Evolutionary conservation across 1,284 basidiomycete species (phyloP).

Genomic region (Amylostereum areolatum): DNA sequence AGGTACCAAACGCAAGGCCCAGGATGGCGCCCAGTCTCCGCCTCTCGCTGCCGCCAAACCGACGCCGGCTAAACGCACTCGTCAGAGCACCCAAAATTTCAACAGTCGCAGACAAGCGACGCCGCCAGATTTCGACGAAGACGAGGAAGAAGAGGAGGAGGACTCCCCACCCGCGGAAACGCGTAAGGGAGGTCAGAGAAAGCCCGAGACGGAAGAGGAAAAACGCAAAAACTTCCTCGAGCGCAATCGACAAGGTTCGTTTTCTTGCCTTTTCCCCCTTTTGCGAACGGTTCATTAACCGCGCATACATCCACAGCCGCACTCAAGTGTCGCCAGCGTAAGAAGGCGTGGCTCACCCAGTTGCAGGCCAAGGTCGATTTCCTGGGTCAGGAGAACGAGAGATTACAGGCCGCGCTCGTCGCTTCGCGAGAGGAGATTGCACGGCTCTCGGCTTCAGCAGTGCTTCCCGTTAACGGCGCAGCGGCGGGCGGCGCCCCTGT

Average conservation of each 20-base stretch:
- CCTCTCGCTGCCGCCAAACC: constrained; percentile 29
- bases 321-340: constrained; percentile 96
- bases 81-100: constrained; percentile 26
- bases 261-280: background rate
- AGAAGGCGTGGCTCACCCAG: constrained; percentile 95
- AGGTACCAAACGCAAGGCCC: constrained; percentile 65
- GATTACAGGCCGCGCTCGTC: constrained; percentile 74
- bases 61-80: constrained; percentile 39
- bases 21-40: constrained; percentile 32
- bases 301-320: constrained; percentile 56
- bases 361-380: constrained; percentile 93
- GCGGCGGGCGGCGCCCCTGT: constrained; percentile 22
- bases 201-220: constrained; percentile 92
- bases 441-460: constrained; percentile 59
- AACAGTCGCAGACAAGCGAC: constrained; percentile 15
- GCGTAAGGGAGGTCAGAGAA: constrained; percentile 39
- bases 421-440: constrained; percentile 75
- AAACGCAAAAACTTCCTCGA: constrained; percentile 93
- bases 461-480: constrained; percentile 21
- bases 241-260: constrained; percentile 86
- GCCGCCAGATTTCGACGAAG: constrained; percentile 27
- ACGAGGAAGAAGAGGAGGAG: constrained; percentile 47
- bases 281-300: background rate
- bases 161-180: constrained; percentile 25
- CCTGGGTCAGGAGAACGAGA: constrained; percentile 88